phyloP scores from a whole-genome alignment of 306 rosid species.

The Hippophae tibetana region DNA sequence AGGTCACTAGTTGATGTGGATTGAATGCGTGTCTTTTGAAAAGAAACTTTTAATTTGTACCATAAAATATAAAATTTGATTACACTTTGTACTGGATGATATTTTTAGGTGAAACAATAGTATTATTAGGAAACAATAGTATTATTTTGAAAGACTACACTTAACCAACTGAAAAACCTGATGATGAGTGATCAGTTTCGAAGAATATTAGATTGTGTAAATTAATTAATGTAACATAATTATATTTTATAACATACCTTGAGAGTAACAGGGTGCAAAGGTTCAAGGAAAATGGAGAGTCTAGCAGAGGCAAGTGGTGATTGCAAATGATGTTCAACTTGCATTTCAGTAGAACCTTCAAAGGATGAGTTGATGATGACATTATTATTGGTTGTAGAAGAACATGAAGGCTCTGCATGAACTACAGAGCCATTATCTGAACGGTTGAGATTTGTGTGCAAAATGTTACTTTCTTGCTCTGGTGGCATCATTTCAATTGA shows the following conservation, averaged over 20 bases:
- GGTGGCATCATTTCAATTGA: conserved; percentile 58
- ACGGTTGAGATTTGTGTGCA: conserved; percentile 22
- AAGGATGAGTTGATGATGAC: conserved; percentile 15
- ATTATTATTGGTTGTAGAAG: conserved; percentile 1
- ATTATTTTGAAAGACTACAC: too few species aligned
- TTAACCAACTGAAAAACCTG: too few species aligned
- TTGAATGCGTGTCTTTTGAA: too few species aligned
- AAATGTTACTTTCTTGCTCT: conserved; percentile 46
- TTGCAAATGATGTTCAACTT: conserved; percentile 20
- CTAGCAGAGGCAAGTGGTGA: conserved; percentile 9
- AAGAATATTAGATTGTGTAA: too few species aligned
- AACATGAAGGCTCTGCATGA: conserved; percentile 35
- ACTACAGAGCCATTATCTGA: conserved; percentile 27
- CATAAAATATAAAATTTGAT: too few species aligned
- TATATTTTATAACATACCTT: conserved; percentile 23
- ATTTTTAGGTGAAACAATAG: too few species aligned
- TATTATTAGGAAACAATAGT: too few species aligned
- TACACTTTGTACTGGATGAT: too few species aligned
- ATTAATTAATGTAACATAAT: too few species aligned
- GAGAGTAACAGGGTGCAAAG: conserved; percentile 57
- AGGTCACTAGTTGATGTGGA: too few species aligned
- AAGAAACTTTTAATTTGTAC: too few species aligned
- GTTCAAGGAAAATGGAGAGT: conserved; percentile 41
- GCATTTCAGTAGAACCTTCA: not conserved
- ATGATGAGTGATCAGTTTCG: too few species aligned